phyloP scores from a whole-genome alignment of 345 rosid genomes.

The Arabidopsis thaliana region DNA sequence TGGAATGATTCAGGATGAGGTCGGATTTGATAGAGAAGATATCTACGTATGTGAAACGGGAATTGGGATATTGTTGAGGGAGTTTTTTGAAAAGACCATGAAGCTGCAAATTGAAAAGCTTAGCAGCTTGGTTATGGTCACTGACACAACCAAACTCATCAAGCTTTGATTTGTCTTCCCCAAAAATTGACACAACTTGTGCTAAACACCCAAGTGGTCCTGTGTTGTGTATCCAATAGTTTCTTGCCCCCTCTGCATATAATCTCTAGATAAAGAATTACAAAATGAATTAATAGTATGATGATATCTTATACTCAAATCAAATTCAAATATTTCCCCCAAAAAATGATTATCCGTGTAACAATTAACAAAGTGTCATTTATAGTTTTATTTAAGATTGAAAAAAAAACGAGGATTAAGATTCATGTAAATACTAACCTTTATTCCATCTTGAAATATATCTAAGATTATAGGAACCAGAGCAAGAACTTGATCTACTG shows the following conservation, averaged over 20 bases:
- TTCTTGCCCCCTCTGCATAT: slow-evolving; percentile 52
- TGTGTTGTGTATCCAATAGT: slow-evolving; percentile 77
- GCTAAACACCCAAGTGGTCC: slow-evolving; percentile 80
- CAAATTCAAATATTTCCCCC: too few species aligned
- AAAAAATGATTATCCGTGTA: too few species aligned
- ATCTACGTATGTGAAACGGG: slow-evolving; percentile 58
- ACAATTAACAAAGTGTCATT: too few species aligned
- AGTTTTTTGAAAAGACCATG: slow-evolving; percentile 45
- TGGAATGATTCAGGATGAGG: slow-evolving; percentile 47
- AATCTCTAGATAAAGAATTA: slow-evolving; percentile 46
- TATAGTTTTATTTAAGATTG: too few species aligned
- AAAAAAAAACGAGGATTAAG: too few species aligned
- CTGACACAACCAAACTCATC: slow-evolving; percentile 56
- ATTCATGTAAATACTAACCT: slow-evolving; percentile 41
- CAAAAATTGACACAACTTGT: slow-evolving; percentile 43
- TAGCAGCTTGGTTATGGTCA: slow-evolving; percentile 56
- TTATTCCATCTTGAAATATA: slow-evolving; percentile 45
- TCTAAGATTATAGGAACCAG: slow-evolving; percentile 54
- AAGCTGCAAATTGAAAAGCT: slow-evolving; percentile 53
- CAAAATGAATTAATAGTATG: background rate
- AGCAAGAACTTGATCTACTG: slow-evolving; percentile 49
- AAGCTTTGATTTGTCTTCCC: slow-evolving; percentile 45
- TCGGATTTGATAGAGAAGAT: slow-evolving; percentile 59
- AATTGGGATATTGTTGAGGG: slow-evolving; percentile 46
- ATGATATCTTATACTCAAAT: too few species aligned